Base-by-base conservation (phyloP, 257 asterid species). In the Solanum raphanifolium region DNA sequence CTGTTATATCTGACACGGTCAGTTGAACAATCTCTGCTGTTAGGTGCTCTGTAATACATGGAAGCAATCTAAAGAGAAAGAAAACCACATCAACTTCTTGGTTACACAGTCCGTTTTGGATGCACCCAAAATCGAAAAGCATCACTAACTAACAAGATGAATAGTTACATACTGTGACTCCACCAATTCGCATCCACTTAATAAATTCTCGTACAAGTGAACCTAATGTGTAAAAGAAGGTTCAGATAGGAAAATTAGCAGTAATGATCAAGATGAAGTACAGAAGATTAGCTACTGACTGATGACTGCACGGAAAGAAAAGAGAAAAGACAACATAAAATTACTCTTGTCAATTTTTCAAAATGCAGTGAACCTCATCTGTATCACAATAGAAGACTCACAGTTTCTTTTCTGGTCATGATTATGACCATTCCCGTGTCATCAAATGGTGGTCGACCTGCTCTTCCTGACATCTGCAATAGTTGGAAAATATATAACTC, bases 391-490 rank as follows among this genome's bases (percentile, higher is more conserved):
- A 29, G 76, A 66, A 62, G 41, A 88, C 86, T 89, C 92, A 97
- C 99, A 36, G 99, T 95, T 93, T 93, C 99, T 91, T 86, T 95
- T 91, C 99, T 95, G 91, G 99, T 97, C 99, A 97, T 97, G 89
- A 97, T 97, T 90, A 97, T 92, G 92, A 94, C 99, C 89, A 91
- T 92, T 88, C 99, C 99, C 6, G 98, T 94, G 91, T 97, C 98
- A 89, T 97, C 99, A 92, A 95, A 97, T 46, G 98, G 99, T 75
- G 98, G 99, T 87, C 99, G 98, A 69, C 99, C 99, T 73, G 99
- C 99, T 91, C 99, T 94, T 90, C 98, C 99, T 87, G 96, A 93
- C 99, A 97, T 97, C 99, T 95, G 96, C 92, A 92, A 34, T 86
- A 89, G 83, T 89, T 86, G 88, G 58, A 87, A 16, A 46, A 46